Evolutionary conservation across 352 stramenopile species (phyloP).

Genomic region (Globisporangium solare): DNA sequence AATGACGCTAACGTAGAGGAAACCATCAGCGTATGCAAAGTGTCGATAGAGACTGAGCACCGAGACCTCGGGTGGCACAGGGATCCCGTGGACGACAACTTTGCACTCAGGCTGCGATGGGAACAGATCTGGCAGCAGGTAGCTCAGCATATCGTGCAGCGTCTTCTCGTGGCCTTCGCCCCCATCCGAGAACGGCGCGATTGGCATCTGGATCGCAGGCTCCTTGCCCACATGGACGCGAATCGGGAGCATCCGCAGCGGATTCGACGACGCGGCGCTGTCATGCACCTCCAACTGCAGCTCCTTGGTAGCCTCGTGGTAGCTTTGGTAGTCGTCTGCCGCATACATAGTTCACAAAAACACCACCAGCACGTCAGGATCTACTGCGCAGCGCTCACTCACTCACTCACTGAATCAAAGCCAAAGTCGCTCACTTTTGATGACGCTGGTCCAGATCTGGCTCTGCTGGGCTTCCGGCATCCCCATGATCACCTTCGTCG

Average conservation of each 20-base stretch:
- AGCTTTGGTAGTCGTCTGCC: conserved; percentile 48
- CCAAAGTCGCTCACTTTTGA: conserved; percentile 39
- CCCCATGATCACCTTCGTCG: conserved; percentile 77
- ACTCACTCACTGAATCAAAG: too few species aligned
- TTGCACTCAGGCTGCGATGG: conserved; percentile 8
- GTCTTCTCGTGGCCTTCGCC: conserved; percentile 35
- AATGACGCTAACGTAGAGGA: conserved; percentile 58
- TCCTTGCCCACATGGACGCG: conserved; percentile 55
- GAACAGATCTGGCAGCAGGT: conserved; percentile 66
- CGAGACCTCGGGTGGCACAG: conserved; percentile 38
- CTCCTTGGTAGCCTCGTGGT: conserved; percentile 43
- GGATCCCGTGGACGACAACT: conserved; percentile 60
- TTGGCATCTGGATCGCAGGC: conserved; percentile 67
- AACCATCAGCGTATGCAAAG: conserved; percentile 74
- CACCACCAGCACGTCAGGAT: not conserved
- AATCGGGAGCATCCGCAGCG: conserved; percentile 50
- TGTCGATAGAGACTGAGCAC: conserved; percentile 56
- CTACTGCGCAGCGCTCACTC: not conserved
- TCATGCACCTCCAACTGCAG: conserved; percentile 31
- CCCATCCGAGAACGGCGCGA: conserved; percentile 45
- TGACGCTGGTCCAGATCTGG: conserved; percentile 76
- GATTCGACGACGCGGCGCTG: conserved; percentile 22
- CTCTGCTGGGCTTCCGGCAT: conserved; percentile 75
- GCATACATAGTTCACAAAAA: not conserved
- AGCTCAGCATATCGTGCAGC: conserved; percentile 42